Conservation (phyloP, 2,329 filamentous ascomycete species). For the Aureobasidium zeae region DNA sequence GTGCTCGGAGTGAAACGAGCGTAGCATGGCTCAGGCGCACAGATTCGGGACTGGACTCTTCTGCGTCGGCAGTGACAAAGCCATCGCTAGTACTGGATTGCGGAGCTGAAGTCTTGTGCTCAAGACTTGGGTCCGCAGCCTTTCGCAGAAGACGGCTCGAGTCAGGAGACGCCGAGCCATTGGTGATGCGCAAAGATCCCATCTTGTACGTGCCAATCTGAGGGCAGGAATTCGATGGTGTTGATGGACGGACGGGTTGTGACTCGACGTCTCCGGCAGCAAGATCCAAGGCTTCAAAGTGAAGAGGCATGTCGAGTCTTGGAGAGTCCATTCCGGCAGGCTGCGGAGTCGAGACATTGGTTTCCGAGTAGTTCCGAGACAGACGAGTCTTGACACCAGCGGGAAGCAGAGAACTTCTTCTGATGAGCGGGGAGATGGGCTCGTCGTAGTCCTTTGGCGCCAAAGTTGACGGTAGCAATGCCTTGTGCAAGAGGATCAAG, state of each 20-base stretch:
- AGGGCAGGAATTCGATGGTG: slow-evolving; percentile 30
- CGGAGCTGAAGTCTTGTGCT: not conserved
- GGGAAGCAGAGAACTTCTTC: slow-evolving; percentile 33
- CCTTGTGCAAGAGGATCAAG: slow-evolving; percentile 34
- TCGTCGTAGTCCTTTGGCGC: slow-evolving; percentile 13
- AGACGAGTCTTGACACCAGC: slow-evolving; percentile 29
- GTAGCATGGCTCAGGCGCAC: slow-evolving; percentile 20
- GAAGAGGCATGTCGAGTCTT: slow-evolving; percentile 5
- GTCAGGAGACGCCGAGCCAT: slow-evolving; percentile 39
- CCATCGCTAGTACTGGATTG: slow-evolving; percentile 1
- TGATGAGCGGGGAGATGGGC: slow-evolving; percentile 20
- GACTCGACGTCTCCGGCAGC: slow-evolving; percentile 18
- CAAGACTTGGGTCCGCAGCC: not conserved
- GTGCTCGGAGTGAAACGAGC: not conserved
- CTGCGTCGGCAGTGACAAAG: slow-evolving; percentile 10
- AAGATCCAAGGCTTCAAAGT: slow-evolving; percentile 21
- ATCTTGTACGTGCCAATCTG: slow-evolving; percentile 35
- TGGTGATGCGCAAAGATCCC: slow-evolving; percentile 39
- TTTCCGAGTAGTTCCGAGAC: slow-evolving; percentile 14
- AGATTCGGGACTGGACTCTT: slow-evolving; percentile 18
- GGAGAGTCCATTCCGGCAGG: not conserved
- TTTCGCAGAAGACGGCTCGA: slow-evolving; percentile 26
- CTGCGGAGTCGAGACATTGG: slow-evolving; percentile 3
- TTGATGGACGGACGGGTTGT: not conserved
- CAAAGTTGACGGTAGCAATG: slow-evolving; percentile 25